phyloP scores from a whole-genome alignment of 164 flowering plant genomes.

The Stephania cephalantha region DNA sequence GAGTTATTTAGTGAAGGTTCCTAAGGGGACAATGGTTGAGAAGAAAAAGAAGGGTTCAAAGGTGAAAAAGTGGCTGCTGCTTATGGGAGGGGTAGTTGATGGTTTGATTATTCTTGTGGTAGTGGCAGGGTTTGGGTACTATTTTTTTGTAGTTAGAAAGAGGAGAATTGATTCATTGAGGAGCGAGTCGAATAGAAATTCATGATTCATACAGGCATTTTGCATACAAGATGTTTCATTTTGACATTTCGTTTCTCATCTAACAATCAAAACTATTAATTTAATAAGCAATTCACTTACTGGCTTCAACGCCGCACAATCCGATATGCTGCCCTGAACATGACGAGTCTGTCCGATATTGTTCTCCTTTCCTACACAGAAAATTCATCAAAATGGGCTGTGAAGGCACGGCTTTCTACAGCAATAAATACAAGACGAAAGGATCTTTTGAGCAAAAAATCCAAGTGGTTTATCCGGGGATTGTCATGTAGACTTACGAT shows the following conservation, averaged over 20 bases:
- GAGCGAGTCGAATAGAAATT: constrained; percentile 5
- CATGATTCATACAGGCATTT: background rate
- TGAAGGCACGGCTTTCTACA: too few species aligned
- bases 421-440: too few species aligned
- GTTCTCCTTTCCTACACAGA: too few species aligned
- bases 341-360: too few species aligned
- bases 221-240: background rate
- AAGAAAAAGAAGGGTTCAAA: constrained; percentile 17
- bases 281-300: too few species aligned
- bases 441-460: too few species aligned
- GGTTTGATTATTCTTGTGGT: constrained; percentile 44
- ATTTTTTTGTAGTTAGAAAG: constrained; percentile 30
- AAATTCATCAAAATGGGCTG: too few species aligned
- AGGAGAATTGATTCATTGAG: constrained; percentile 28
- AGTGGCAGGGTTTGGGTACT: constrained; percentile 54
- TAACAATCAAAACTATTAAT: background rate
- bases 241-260: background rate
- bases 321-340: too few species aligned
- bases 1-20: constrained; percentile 61
- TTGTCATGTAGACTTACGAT: too few species aligned
- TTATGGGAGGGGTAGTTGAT: constrained; percentile 54
- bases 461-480: too few species aligned
- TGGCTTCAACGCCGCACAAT: too few species aligned
- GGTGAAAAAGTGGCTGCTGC: constrained; percentile 47
- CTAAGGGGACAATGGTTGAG: constrained; percentile 28